Evolutionary conservation across 2,329 filamentous ascomycete species (phyloP).

Genomic region (Aspergillus pseudonomiae): DNA sequence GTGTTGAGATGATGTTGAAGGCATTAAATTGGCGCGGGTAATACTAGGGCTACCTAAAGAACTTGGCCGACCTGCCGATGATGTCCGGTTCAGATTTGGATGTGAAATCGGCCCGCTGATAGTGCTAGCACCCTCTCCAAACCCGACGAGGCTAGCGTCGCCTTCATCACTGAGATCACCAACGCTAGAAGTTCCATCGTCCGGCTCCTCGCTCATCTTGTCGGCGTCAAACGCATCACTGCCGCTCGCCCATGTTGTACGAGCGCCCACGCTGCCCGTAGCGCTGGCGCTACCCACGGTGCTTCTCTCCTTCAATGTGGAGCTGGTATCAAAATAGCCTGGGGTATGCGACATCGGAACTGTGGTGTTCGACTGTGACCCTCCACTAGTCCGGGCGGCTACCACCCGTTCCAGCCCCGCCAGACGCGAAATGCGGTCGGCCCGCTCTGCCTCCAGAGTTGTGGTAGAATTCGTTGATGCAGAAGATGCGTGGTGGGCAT

Average conservation of each 20-base stretch:
- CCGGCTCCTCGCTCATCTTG: slow-evolving; percentile 68
- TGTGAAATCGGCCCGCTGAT: slow-evolving; percentile 75
- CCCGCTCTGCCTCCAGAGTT: slow-evolving; percentile 86
- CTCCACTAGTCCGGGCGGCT: slow-evolving; percentile 63
- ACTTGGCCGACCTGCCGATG: slow-evolving; percentile 42
- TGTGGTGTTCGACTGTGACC: slow-evolving; percentile 32
- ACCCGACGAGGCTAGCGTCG: slow-evolving; percentile 81
- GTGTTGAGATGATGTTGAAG: slow-evolving; percentile 31
- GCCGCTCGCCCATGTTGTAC: slow-evolving; percentile 69
- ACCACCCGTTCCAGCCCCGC: slow-evolving; percentile 88
- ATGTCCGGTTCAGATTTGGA: slow-evolving; percentile 49
- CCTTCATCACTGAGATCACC: slow-evolving; percentile 86
- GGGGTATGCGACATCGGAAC: slow-evolving; percentile 50
- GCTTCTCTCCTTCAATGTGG: slow-evolving; percentile 76
- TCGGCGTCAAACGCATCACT: slow-evolving; percentile 61
- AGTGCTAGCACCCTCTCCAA: slow-evolving; percentile 88
- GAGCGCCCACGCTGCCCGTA: slow-evolving; percentile 70
- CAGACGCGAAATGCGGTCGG: slow-evolving; percentile 91
- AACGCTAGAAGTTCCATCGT: slow-evolving; percentile 64
- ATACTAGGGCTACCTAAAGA: slow-evolving; percentile 43
- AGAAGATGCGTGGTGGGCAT: slow-evolving; percentile 58
- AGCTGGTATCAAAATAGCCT: slow-evolving; percentile 79
- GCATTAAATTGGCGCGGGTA: slow-evolving; percentile 33
- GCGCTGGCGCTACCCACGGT: slow-evolving; percentile 91
- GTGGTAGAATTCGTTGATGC: slow-evolving; percentile 63